Base-by-base conservation (phyloP, 805 yeast genomes). In the Geotrichum ghanense region DNA sequence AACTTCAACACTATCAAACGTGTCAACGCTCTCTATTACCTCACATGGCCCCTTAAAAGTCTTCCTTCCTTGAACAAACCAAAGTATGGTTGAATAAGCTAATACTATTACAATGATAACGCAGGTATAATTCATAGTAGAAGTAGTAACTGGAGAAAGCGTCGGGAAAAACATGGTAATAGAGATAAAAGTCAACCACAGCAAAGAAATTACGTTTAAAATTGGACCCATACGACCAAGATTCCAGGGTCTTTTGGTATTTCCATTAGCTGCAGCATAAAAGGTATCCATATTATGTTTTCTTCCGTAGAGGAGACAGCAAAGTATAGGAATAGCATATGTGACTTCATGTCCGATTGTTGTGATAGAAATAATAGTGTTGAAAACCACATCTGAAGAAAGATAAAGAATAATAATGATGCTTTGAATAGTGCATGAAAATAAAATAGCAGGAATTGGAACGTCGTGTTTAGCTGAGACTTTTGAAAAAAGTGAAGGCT, bases 61-160 rank as follows among this genome's bases (percentile, higher is more conserved):
- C 42, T 50, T 51, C 23, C 41, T 44, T 6, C 55, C 58, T 23
- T 50, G 43, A n/a, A 64, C 62, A 46, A 63, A 64, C 86, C 86
- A 80, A 56, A 78, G 78, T 3, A 68, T 46, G 1, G 76, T 50
- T 26, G 76, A 62, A 54, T 74, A 77, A 0, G 66, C 17, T 1
- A 69, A 58, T 53, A 68, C 74, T 2, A 76, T 80, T 4, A 63
- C 77, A 43, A 43, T 16, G 19, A 20, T 9, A 59, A 59, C 48
- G 43, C 44, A 34, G 55, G 56, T 31, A 45, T 56, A 58, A 53
- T 58, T 58, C 59, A 58, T 53, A 47, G 50, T 55, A 22, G 43
- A 25, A 26, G 55, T 57, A 16, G 48, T 45, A 20, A 58, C 59
- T 12, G 62, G 61, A 68, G 52, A 31, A 22, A 39, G 39, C 3